Percentiles rank a stretch among this genome's conserved stretches.
Conservation (phyloP, 352 stramenopile species). For the Pelagophyceae sp. region DNA sequence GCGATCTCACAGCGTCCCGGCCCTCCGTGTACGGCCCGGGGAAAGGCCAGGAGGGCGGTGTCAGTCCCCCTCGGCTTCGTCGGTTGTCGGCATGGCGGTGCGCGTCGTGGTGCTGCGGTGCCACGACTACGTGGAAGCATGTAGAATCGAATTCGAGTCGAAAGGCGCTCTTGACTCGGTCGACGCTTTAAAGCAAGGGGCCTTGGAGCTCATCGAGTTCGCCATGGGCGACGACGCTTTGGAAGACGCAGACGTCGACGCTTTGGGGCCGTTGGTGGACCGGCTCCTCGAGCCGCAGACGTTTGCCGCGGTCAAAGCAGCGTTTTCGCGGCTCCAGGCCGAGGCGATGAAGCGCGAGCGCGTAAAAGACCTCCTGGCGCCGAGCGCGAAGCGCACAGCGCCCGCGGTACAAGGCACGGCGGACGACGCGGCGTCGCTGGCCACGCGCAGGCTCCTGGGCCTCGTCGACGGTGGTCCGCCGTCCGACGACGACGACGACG, state of each 20-base stretch:
- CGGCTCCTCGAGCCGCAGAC: not conserved
- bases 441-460: not conserved
- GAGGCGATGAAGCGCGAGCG: not conserved
- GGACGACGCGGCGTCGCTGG: not conserved
- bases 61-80: too few relatives aligned
- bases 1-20: too few relatives aligned
- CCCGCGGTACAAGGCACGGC: not conserved
- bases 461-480: not conserved
- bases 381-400: not conserved
- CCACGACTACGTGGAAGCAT: not conserved
- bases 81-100: too few relatives aligned
- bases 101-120: not conserved
- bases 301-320: not conserved
- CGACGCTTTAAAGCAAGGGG: not conserved
- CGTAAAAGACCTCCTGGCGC: not conserved
- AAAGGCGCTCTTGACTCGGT: not conserved
- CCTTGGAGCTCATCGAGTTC: not conserved
- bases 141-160: not conserved
- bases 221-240: not conserved
- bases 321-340: not conserved
- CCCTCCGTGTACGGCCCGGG: too few relatives aligned
- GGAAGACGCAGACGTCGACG: not conserved
- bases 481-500: not conserved
- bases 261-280: not conserved
- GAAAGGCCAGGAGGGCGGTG: too few relatives aligned